Evolutionary conservation across 495 filamentous ascomycete genomes (phyloP), one percentile per base, ranked within the genome.

Genomic region (Glonium stellatum): DNA sequence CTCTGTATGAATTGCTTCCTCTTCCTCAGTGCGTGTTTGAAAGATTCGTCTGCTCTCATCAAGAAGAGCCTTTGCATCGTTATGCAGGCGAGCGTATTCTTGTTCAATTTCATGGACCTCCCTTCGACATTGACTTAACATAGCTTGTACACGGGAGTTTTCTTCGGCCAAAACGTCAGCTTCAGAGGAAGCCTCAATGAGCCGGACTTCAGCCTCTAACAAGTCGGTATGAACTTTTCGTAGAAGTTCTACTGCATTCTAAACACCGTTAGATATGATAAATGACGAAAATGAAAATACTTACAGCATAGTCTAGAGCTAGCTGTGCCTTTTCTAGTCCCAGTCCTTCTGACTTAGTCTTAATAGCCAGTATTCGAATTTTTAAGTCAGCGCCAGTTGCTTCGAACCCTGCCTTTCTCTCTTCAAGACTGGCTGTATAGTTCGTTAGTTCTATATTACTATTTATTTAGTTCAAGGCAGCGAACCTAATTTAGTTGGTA

Each of bases 101-200:
- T 63, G 25, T 48, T 70, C 55, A 46, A 80, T 53, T 67, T 75
- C 49, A 42, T 70, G 61, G 21, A 80, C 62, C 60, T 80, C 75
- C 3, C 55, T 36, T 21, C 67, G 37, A 57, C 78, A 79, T 6
- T 71, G 72, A 9, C 82, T 75, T 0, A 92, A 72, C 51, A 74
- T 73, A 54, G 77, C 69, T 36, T 72, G 75, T 48, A 88, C 82
- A 15, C 84, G 78, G 2, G 64, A 53, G 63, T 90, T 89, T 36
- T 82, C 85, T 15, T 73, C 72, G 64, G 79, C 79, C 6, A 96
- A 74, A 12, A 74, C 76, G 54, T 84, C 80, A 5, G 87, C 70
- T 62, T 97, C 93, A 0, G 91, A 96, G 9, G 75, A 70, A 0
- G 90, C 92, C 74, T 98, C 95, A 34, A 92, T 77, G 6, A 84